Evolutionary conservation across 2,329 filamentous ascomycete genomes (phyloP), one percentile per base, ranked within the genome.

Genomic region (Fusarium lyarnte): DNA sequence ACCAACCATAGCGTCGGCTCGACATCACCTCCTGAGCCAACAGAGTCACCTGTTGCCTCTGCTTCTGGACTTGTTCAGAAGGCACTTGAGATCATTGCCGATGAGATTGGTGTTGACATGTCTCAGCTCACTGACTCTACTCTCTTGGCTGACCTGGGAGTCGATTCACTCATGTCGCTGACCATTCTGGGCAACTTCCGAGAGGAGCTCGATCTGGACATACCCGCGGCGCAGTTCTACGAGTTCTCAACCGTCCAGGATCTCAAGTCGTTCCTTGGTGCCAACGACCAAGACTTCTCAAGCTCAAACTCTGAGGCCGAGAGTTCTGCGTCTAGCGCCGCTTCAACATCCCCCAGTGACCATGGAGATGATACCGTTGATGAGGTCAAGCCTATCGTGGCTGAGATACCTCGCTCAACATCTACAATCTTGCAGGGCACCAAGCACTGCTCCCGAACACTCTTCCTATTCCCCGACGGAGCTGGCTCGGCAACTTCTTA

Each of bases 81-180:
- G 12, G 54, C 54, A 5, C 42, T 58, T 3, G 31, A 58, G 33
- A 49, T 58, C 21, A 58, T 58, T 16, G 41, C 42, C 0, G 33
- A 58, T 3, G 52, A 55, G 29, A 92, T 93, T 87, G 90, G 90
- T 63, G 89, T 93, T n/a, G 88, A 91, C 29, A 84, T 91, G 16
- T 88, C 90, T 35, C 91, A 93, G 74, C 84, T 90, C 35, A 79
- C 87, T 6, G 86, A 86, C 27, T 85, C 86, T 2, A 85, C 86
- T 2, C 62, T 65, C 10, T 81, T 90, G 60, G 85, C 85, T n/a
- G 85, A 86, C 5, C 81, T 89, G 17, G 88, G 88, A 6, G 88
- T 90, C 82, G 88, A 90, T 76, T 90, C 87, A 4, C 82, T 89
- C 27, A 88, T 90, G 83, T 87, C 85, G 42, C 77, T 90, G 35